Evolutionary conservation across 2,329 filamentous ascomycete species (phyloP).

Genomic region (Aspergillus hortae): DNA sequence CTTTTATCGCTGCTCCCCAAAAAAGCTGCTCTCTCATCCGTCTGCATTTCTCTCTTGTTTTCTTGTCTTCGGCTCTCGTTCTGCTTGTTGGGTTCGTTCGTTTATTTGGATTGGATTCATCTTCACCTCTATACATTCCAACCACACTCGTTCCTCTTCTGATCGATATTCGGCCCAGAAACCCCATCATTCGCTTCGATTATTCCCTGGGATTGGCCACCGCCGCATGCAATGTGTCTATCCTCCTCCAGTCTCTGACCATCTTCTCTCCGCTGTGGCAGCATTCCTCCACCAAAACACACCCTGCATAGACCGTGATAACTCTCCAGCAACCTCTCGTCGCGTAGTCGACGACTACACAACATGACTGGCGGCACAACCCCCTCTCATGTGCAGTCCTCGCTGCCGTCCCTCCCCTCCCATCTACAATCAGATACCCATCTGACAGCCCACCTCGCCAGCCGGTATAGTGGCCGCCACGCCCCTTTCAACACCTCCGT

Average conservation of each 20-base stretch:
- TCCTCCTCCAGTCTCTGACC: not conserved
- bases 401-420: constrained; percentile 79
- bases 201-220: too few species aligned
- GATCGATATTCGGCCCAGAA: too few species aligned
- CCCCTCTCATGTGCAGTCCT: constrained; percentile 71
- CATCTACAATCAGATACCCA: constrained; percentile 56
- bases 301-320: not conserved
- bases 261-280: not conserved
- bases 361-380: constrained; percentile 43
- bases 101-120: too few species aligned
- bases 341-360: constrained; percentile 9
- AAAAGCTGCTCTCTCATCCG: not conserved
- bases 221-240: not conserved
- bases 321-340: not conserved
- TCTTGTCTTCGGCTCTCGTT: too few species aligned
- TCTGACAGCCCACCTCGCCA: constrained; percentile 50
- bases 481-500: too few species aligned
- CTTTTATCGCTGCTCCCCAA: not conserved
- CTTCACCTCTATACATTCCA: too few species aligned
- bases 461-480: constrained; percentile 34
- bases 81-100: not conserved
- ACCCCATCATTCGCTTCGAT: too few species aligned
- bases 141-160: too few species aligned
- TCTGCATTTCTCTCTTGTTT: too few species aligned
- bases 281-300: not conserved